Conservation (phyloP, 768 basidiomycete genomes). For the Suillus discolor region DNA sequence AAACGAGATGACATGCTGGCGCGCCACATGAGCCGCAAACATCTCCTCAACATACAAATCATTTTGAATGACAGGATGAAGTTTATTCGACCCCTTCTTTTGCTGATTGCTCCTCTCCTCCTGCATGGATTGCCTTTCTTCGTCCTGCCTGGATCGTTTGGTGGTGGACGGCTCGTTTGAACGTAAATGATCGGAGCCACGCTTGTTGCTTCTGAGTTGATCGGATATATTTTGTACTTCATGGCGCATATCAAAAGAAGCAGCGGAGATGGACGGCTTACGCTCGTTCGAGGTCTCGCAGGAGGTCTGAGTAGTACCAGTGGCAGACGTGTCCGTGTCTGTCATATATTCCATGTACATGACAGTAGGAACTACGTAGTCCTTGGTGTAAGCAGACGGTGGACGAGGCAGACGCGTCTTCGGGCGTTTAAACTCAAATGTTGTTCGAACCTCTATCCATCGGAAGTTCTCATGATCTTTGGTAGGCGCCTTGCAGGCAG, state of each 20-base stretch:
- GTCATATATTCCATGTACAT: not conserved
- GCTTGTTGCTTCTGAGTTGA: not conserved
- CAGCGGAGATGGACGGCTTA: not conserved
- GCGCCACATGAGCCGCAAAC: not conserved
- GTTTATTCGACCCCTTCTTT: not conserved
- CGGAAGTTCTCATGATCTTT: not conserved
- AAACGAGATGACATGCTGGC: not conserved
- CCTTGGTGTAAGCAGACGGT: not conserved
- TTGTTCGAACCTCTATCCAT: not conserved
- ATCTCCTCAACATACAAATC: slow-evolving; percentile 3
- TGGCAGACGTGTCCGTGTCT: no score
- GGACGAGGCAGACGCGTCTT: not conserved
- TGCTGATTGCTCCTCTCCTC: not conserved
- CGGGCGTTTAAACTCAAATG: slow-evolving; percentile 1
- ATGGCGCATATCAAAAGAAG: not conserved
- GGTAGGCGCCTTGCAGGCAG: not conserved
- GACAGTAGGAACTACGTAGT: not conserved
- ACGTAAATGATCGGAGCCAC: not conserved
- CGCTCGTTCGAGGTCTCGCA: not conserved
- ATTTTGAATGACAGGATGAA: not conserved
- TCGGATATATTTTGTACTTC: not conserved
- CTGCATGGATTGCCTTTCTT: not conserved
- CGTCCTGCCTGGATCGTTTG: not conserved
- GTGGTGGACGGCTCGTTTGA: not conserved
- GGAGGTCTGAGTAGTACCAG: not conserved